Evolutionary conservation across 2,329 filamentous ascomycete species (phyloP), one percentile per base, ranked within the genome.

Genomic region (Aspergillus aculeatinus): DNA sequence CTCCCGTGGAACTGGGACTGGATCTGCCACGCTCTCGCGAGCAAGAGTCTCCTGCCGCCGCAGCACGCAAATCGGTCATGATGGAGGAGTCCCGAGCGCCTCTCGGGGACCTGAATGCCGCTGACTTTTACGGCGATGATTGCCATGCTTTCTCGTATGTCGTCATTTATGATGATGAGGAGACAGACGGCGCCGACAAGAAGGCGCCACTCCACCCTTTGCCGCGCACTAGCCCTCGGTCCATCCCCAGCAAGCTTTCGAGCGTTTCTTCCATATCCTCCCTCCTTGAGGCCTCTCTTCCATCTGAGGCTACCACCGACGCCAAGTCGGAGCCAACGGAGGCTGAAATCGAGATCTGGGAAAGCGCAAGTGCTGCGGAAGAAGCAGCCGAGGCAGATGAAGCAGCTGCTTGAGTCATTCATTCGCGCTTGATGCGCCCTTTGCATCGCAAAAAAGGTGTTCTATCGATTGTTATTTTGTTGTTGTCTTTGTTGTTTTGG

Each of bases 101-200:
- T 0, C 79, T 92, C 1, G 84, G 84, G 9, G 88, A 91, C 70
- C 84, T 92, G 68, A 83, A 87, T 57, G 83, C 85, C 2, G 79
- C 84, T 21, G 87, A 91, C 52, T 92, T 86, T 69, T 91, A 89
- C 67, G 82, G 85, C 3, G 81, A 85, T 16, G 89, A 85, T 4
- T 89, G 85, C 62, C 85, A 90, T 69, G 84, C 84, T 63, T 79
- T 82, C 1, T 86, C 84, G 0, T 80, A 88, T 33, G 78, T 89
- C 51, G 75, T 90, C 14, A 76, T 91, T 1, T 82, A 84, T n/a
- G 86, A 79, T 7, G 86, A 89, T 42, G 84, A 85, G 4, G 81
- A 67, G 5, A 64, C 68, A 10, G 61, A 64, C 3, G 50, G 52
- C 6, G 21, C 60, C 1, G 55, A 54, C 33, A 60, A 64, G 48